Evolutionary conservation across 148 eudicot genomes (phyloP).

Genomic region (Vaccinium macrocarpon): DNA sequence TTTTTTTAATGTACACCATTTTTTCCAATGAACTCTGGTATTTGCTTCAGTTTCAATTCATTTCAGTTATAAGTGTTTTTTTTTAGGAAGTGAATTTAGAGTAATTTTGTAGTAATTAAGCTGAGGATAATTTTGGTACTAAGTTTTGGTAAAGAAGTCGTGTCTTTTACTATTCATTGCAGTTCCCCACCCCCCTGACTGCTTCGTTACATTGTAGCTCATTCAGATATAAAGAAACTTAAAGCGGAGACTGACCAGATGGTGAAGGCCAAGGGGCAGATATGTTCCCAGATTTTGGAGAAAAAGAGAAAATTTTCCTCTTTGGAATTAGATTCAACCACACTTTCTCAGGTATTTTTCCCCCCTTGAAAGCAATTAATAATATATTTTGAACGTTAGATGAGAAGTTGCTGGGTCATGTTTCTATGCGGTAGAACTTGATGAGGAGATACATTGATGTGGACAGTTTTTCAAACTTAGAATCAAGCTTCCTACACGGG

Average conservation of each 20-base stretch:
- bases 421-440: neutral
- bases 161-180: neutral
- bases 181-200: neutral
- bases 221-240: constrained; percentile 46
- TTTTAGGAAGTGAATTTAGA: neutral
- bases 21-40: neutral
- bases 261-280: constrained; percentile 51
- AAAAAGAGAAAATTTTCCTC: constrained; percentile 58
- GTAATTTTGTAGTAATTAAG: neutral
- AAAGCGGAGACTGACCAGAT: constrained; percentile 59
- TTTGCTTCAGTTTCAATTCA: neutral
- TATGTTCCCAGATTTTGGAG: constrained; percentile 69
- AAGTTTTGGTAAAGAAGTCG: neutral
- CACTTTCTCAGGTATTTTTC: constrained; percentile 55
- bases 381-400: neutral
- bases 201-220: constrained; percentile 39
- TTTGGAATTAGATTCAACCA: constrained; percentile 62
- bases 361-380: neutral
- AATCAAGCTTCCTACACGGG: neutral
- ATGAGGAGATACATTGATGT: neutral
- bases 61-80: neutral
- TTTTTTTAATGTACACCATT: neutral
- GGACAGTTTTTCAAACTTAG: neutral
- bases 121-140: neutral
- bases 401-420: neutral